Evolutionary conservation across 768 basidiomycete genomes (phyloP), one percentile per base, ranked within the genome.

Genomic region (Boletellus sp.): DNA sequence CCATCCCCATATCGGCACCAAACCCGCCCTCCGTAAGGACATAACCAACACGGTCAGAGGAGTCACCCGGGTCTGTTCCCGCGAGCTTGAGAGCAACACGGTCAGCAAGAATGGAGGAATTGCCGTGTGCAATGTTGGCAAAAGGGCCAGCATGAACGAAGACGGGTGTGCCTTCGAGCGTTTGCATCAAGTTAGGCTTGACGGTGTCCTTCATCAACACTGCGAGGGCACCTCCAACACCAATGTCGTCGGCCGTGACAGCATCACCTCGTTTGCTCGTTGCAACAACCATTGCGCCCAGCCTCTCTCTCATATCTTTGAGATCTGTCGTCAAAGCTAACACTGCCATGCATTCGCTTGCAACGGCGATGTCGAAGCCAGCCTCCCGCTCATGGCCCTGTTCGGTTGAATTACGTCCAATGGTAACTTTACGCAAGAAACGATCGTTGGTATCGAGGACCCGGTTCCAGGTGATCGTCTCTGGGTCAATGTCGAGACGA

Each of bases 171-270:
- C 95, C 95, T 84, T 97, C 89, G 35, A 98, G 76, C 3, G 94
- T 94, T 71, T 99, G 95, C 95, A 99, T 99, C 54, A 99, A 71
- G 66, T 97, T 99, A 20, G 95, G 95, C 74, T 98, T 99, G 74
- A 99, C 93, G 15, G 96, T 91, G 61, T 99, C 95, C 74, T 97
- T 97, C 85, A 99, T 88, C 55, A 99, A 79, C 45, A 98, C 94
- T 13, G 95, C 90, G 45, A 99, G 82, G 45, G 95, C 94, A 50
- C 94, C 94, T 54, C 92, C 87, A 57, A 89, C 90, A 57, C 95
- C 95, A 45, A 99, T 80, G 66, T 99, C 95, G 64, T 98, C 95
- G 22, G 93, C 93, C 33, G 95, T 99, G 69, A 99, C 78, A 23
- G 94, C 83, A 3, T 93, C 88, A 19, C 95, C 96, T 19, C 76